A percentile compares a stretch with the other conserved stretches of the same genome.
Conservation (phyloP, 495 filamentous ascomycete genomes). For the Aspergillus taichungensis region DNA sequence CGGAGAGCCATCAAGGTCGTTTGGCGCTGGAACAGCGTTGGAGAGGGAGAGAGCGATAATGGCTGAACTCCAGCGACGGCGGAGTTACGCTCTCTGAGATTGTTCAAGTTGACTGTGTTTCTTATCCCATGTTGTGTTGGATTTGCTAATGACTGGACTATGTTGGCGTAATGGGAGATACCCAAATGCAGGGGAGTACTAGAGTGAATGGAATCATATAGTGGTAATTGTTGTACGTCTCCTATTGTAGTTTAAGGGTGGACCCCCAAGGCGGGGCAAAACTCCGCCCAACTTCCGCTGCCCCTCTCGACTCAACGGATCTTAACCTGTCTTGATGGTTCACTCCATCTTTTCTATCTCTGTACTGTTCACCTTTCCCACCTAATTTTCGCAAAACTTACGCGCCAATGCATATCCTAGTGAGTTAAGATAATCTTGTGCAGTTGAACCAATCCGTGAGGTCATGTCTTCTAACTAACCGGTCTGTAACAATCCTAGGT, state of each 20-base stretch:
- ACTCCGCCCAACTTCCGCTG: too few species aligned
- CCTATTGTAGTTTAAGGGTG: too few species aligned
- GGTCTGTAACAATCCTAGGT: not conserved
- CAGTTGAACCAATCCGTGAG: not conserved
- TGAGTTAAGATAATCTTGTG: conserved; percentile 11
- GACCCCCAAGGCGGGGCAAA: too few species aligned
- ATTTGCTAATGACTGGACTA: too few species aligned
- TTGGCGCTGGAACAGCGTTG: conserved; percentile 25
- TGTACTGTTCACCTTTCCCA: conserved; percentile 11
- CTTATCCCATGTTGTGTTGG: too few species aligned
- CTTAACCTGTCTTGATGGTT: conserved; percentile 2
- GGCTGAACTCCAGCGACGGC: conserved; percentile 21
- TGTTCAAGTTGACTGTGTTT: conserved; percentile 8
- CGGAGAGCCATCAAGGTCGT: not conserved
- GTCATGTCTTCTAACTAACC: not conserved
- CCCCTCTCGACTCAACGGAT: not conserved
- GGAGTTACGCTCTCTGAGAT: conserved; percentile 20
- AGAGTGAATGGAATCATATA: too few species aligned
- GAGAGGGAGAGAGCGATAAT: conserved; percentile 26
- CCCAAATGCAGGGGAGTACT: too few species aligned
- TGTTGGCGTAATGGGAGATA: too few species aligned
- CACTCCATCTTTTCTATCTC: conserved; percentile 11
- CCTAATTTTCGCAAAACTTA: conserved; percentile 3
- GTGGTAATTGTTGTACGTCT: too few species aligned
- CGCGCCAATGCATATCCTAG: conserved; percentile 37